phyloP scores from a whole-genome alignment of 495 filamentous ascomycete genomes.

The Podospora pseudopauciseta region DNA sequence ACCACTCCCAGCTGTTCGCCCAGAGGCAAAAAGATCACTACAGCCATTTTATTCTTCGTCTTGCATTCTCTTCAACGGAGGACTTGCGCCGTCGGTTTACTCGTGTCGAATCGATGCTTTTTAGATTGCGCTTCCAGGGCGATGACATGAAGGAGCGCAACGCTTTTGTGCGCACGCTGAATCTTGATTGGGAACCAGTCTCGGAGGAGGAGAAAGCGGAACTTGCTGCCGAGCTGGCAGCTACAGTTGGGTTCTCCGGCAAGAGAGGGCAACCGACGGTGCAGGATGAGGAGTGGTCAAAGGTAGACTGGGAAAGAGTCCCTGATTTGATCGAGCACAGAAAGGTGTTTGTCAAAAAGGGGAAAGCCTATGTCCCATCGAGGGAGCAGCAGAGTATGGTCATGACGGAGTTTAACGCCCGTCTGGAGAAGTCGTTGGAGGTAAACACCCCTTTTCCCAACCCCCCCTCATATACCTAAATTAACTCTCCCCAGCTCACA shows the following conservation, averaged over 20 bases:
- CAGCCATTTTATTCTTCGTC: constrained; percentile 90
- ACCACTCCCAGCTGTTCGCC: constrained; percentile 48
- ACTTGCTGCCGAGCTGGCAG: constrained; percentile 43
- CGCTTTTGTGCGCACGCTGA: constrained; percentile 72
- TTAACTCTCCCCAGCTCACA: constrained; percentile 56
- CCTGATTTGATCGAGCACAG: constrained; percentile 83
- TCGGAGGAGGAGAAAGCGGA: constrained; percentile 65
- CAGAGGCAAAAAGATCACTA: constrained; percentile 97
- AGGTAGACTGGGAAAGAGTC: constrained; percentile 90
- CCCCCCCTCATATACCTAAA: neutral
- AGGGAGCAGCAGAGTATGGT: constrained; percentile 85
- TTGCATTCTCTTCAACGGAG: constrained; percentile 89
- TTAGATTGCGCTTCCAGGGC: constrained; percentile 69
- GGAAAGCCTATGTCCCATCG: constrained; percentile 88
- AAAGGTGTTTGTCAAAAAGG: constrained; percentile 68
- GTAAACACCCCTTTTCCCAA: constrained; percentile 34
- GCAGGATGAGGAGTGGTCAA: constrained; percentile 78
- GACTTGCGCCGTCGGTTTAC: constrained; percentile 87
- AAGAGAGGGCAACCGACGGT: constrained; percentile 36
- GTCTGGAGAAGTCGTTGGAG: constrained; percentile 75
- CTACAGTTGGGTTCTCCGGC: constrained; percentile 25
- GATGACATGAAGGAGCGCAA: constrained; percentile 67
- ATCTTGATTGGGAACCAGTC: constrained; percentile 74
- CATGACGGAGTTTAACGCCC: constrained; percentile 73
- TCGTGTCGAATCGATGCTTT: constrained; percentile 82